Evolutionary conservation across 495 filamentous ascomycete genomes (phyloP), one percentile per base, ranked within the genome.

Genomic region (Talaromyces stipitatus): DNA sequence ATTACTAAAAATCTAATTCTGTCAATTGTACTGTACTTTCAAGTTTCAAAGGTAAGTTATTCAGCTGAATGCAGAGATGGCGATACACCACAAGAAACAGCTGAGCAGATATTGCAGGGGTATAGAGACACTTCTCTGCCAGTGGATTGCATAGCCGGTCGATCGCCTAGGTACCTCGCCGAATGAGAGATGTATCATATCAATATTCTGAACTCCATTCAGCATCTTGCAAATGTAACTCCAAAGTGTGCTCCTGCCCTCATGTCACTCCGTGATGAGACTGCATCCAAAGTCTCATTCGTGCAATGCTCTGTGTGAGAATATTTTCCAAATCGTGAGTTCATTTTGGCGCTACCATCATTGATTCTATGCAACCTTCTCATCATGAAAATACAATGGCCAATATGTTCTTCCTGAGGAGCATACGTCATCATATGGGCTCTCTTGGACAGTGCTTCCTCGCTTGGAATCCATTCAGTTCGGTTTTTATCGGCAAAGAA

Each of bases 341-440:
- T 46, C 43, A 46, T 46, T 46, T 22, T n/a, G 8, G 20, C 43
- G 43, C 16, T 46, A 7, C 43, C 43, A 46, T 9, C 43, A 46
- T 16, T 46, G 43, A 46, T 46, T 46, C 43, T 9, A 20, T 46
- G 43, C 20, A 46, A 10, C 43, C 43, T 46, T 20, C 43, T 5
- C 43, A 46, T 46, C 43, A 46, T n/a, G 43, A 46, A 46, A 46
- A 46, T 46, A 46, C 43, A 46, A 22, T 46, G 43, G 7, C 43
- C 43, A 16, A 46, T 16, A 46, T 46, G 43, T 20, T 46, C 43
- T 20, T 46, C 43, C 12, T 46, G 43, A 4, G 43, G 43, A 46
- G 43, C 43, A n/a, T 22, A 46, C 43, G 43, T 6, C 12, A 46
- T 16, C 12, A 46, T 46, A 22, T 16, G 43, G 20, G 16, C 20